Evolutionary conservation across 495 filamentous ascomycete genomes (phyloP).

Genomic region (Tuber magnatum): DNA sequence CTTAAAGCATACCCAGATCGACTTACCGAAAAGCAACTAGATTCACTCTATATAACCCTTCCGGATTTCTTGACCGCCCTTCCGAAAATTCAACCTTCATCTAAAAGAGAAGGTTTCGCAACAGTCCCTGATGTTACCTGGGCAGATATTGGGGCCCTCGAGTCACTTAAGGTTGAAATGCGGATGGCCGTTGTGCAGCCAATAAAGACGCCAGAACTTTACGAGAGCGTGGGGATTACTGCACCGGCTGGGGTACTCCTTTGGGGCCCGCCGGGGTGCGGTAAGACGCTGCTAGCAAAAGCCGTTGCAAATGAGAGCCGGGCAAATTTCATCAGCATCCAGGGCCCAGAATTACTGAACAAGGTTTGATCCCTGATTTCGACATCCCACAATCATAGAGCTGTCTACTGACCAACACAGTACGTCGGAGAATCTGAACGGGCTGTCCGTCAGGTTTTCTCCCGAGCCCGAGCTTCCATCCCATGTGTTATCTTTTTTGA

Average conservation of each 20-base stretch:
- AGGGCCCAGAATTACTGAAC: constrained; percentile 57
- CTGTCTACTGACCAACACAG: constrained; percentile 58
- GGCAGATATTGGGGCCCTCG: constrained; percentile 82
- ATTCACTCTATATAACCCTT: constrained; percentile 37
- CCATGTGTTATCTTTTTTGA: constrained; percentile 98
- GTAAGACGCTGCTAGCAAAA: constrained; percentile 93
- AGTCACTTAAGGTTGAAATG: constrained; percentile 70
- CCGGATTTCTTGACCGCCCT: constrained; percentile 69
- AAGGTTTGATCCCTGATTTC: constrained; percentile 13
- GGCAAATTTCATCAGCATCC: constrained; percentile 97
- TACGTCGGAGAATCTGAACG: constrained; percentile 94
- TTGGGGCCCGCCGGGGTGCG: constrained; percentile 95
- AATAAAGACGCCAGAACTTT: constrained; percentile 76
- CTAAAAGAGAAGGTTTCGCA: constrained; percentile 92
- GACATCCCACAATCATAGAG: not conserved
- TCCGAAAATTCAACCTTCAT: constrained; percentile 80
- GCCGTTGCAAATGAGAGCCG: constrained; percentile 91
- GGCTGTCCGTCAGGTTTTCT: constrained; percentile 86
- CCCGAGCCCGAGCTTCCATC: constrained; percentile 72
- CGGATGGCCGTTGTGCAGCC: constrained; percentile 85
- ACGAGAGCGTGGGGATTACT: constrained; percentile 72
- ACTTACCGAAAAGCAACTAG: constrained; percentile 34
- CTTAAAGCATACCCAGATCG: constrained; percentile 45
- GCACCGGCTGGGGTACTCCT: constrained; percentile 86
- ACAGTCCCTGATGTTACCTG: constrained; percentile 96